Base-by-base conservation (phyloP, 1,284 basidiomycete species). In the Ustilago cynodontis region DNA sequence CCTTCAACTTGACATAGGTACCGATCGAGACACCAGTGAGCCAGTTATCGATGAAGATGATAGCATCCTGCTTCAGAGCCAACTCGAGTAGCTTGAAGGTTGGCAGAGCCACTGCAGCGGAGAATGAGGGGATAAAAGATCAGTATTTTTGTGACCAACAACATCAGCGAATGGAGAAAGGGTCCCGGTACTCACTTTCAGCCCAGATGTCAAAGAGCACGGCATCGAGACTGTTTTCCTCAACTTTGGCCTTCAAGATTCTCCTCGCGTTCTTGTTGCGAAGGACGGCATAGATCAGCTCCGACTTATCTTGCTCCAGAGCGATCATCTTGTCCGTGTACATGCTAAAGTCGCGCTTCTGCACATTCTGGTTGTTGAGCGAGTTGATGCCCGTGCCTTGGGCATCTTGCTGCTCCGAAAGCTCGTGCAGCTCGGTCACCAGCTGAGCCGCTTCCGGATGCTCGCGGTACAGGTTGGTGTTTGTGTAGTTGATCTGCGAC, bases 171-270 rank as follows among this genome's bases (percentile, higher is more conserved):
- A 41, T 8, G 11, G 13, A 26, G n/a, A 20, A 3, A 39, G 24
- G 26, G 20, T 1, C 0, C 20, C 11, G 6, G 1, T 28, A 72
- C 70, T 67, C 28, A 72, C 70, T 45, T 20, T 73, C 71, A 2
- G 71, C 71, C 71, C 71, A 73, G 29, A 73, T 73, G n/a, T 73
- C 71, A 14, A 73, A 73, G 39, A 73, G 65, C 58, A 68, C 71
- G n/a, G 65, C 71, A 37, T 73, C 65, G 14, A 73, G 53, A n/a
- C 65, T 64, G 45, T 62, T 16, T 2, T 28, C 10, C 26, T 57
- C 65, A 35, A 73, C 68, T 22, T 68, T 54, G 53, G 65, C 65
- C 14, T 57, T 67, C 41, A 75, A 75, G 52, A 75, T 64, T 47
- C 72, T 64, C 14, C 39, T 3, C 2, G 72, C 72, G 14, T 65